A percentile compares a stretch with the other conserved stretches of the same genome.
These are phyloP conservation scores for Fusarium xyrophilum DNA, from an alignment of 2,329 filamentous ascomycete species.

Conservation along the genomic window DNA sequence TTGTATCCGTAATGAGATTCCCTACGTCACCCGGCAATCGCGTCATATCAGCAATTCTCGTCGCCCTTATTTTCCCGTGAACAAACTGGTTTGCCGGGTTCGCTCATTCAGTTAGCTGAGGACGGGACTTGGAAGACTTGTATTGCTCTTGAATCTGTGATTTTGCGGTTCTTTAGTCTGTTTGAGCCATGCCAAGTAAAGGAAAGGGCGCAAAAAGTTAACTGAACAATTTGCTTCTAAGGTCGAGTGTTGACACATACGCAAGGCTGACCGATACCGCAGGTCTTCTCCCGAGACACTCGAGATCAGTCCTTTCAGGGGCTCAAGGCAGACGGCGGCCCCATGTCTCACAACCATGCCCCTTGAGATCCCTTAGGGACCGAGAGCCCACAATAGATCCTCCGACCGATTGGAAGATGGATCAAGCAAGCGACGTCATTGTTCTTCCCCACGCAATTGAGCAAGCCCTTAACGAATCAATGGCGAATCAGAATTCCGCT, in stretches of 20 bases:
- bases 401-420: constrained; percentile 38
- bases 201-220: not conserved
- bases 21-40: constrained; percentile 39
- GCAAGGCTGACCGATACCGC: constrained; percentile 26
- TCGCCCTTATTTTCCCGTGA: constrained; percentile 22
- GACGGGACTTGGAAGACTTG: constrained; percentile 2
- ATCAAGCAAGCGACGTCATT: constrained; percentile 39
- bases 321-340: constrained; percentile 22
- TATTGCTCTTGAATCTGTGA: not conserved
- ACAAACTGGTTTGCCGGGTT: constrained; percentile 12
- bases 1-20: constrained; percentile 22
- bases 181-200: not conserved
- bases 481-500: constrained; percentile 36
- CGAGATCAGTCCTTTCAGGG: constrained; percentile 20
- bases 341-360: constrained; percentile 40
- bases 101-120: not conserved
- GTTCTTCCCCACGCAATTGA: constrained; percentile 34
- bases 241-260: constrained; percentile 7
- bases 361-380: constrained; percentile 39
- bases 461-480: constrained; percentile 13
- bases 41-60: constrained; percentile 26
- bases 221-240: not conserved
- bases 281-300: constrained; percentile 26
- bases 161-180: not conserved
- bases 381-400: constrained; percentile 29